A percentile compares a stretch with the other conserved stretches of the same genome.
phyloP scores from a whole-genome alignment of 2,329 filamentous ascomycete genomes.

The Fusarium pilosicola region DNA sequence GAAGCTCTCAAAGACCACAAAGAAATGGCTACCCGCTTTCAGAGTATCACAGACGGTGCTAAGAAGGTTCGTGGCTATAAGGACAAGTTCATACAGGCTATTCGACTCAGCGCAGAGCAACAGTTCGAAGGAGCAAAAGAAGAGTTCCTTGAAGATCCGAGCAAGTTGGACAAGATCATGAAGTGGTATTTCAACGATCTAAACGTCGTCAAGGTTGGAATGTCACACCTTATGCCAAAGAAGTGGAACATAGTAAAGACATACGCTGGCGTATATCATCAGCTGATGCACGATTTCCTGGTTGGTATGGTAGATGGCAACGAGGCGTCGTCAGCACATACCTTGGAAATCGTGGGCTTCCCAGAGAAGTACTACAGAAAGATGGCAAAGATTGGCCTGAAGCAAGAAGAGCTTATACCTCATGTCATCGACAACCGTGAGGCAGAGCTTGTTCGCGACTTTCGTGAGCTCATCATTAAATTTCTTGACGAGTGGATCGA shows the following conservation, averaged over 20 bases:
- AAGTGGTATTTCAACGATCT: constrained; percentile 99
- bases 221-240: constrained; percentile 90
- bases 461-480: constrained; percentile 93
- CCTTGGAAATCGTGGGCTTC: constrained; percentile 93
- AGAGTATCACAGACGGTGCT: constrained; percentile 92
- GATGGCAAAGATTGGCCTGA: constrained; percentile 89
- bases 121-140: constrained; percentile 79
- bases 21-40: constrained; percentile 91
- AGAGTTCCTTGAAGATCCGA: constrained; percentile 84
- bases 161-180: constrained; percentile 84
- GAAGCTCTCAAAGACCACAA: constrained; percentile 96
- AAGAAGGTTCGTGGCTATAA: constrained; percentile 96
- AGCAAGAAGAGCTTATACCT: constrained; percentile 78
- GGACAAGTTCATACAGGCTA: constrained; percentile 88
- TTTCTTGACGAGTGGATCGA: constrained; percentile 98
- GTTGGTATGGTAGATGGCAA: constrained; percentile 84
- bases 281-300: constrained; percentile 94
- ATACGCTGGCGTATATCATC: constrained; percentile 91
- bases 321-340: constrained; percentile 84
- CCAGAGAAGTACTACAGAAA: constrained; percentile 96
- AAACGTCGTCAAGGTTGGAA: constrained; percentile 91
- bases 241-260: constrained; percentile 96
- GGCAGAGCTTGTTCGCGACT: constrained; percentile 89
- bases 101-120: constrained; percentile 76
- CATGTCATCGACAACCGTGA: constrained; percentile 93